Evolutionary conservation across 768 basidiomycete species (phyloP).

Genomic region (Mycena chlorophos): DNA sequence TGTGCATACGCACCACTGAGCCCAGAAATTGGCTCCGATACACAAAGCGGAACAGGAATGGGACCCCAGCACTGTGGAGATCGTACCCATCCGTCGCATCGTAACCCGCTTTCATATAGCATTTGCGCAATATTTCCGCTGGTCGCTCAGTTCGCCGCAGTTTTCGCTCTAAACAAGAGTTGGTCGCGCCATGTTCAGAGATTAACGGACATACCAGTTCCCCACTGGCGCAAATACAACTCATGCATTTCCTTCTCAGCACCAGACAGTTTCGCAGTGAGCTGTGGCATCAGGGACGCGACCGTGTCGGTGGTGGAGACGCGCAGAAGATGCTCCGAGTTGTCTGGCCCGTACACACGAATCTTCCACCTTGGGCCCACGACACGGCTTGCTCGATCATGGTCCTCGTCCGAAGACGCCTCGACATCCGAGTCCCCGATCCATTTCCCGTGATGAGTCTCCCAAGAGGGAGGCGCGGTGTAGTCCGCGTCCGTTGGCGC

Average conservation of each 20-base stretch:
- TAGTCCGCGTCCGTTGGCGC: conserved; percentile 38
- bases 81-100: conserved; percentile 79
- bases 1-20: conserved; percentile 47
- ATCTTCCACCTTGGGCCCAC: conserved; percentile 11
- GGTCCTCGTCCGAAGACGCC: conserved; percentile 32
- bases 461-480: conserved; percentile 6
- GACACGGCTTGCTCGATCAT: conserved; percentile 6
- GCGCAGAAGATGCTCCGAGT: conserved; percentile 65
- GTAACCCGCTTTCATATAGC: conserved; percentile 88
- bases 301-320: conserved; percentile 59
- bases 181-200: not conserved
- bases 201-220: conserved; percentile 54
- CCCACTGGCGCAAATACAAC: conserved; percentile 72
- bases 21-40: conserved; percentile 78
- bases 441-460: not conserved
- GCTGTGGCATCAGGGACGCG: not conserved
- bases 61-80: conserved; percentile 70
- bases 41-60: conserved; percentile 85
- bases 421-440: conserved; percentile 8
- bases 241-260: conserved; percentile 58
- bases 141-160: conserved; percentile 79
- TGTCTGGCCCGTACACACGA: conserved; percentile 74
- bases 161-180: conserved; percentile 63
- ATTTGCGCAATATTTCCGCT: conserved; percentile 75
- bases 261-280: conserved; percentile 15